phyloP scores from a whole-genome alignment of 2,329 filamentous ascomycete species.

The Chlorencoelia australis region DNA sequence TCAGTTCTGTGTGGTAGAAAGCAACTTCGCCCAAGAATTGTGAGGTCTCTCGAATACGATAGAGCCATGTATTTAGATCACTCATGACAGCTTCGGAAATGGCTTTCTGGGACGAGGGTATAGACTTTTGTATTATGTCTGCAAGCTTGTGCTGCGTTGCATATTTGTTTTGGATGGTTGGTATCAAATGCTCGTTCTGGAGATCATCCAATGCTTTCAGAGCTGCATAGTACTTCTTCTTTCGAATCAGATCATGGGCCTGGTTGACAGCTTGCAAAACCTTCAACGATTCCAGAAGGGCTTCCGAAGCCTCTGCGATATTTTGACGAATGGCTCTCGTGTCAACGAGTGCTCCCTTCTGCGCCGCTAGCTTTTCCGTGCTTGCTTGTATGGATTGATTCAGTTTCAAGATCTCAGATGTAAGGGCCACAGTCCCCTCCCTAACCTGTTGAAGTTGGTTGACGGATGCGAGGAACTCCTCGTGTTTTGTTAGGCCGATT shows the following conservation, averaged over 20 bases:
- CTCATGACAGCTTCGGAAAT: conserved; percentile 97
- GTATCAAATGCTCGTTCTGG: conserved; percentile 83
- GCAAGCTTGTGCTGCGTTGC: conserved; percentile 92
- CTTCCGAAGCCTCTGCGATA: conserved; percentile 83
- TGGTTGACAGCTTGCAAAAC: conserved; percentile 89
- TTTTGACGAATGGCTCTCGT: conserved; percentile 89
- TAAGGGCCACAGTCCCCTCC: conserved; percentile 80
- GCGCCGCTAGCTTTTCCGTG: conserved; percentile 85
- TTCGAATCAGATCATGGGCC: conserved; percentile 80
- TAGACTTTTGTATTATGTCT: conserved; percentile 90
- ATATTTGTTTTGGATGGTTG: conserved; percentile 66
- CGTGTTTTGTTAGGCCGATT: conserved; percentile 91
- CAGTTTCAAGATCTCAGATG: conserved; percentile 80
- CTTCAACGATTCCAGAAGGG: conserved; percentile 81
- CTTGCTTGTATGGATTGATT: conserved; percentile 93
- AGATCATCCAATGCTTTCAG: conserved; percentile 89
- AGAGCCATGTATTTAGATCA: conserved; percentile 95
- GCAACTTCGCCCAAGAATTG: conserved; percentile 94
- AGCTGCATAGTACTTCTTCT: conserved; percentile 93
- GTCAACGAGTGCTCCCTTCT: conserved; percentile 90
- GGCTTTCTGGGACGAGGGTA: conserved; percentile 81
- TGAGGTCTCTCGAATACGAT: conserved; percentile 86
- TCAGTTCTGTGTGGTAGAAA: conserved; percentile 89
- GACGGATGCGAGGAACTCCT: conserved; percentile 90
- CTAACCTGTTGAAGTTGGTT: conserved; percentile 88